Base-by-base conservation (phyloP, 2,329 filamentous ascomycete genomes). In the Clathrospora elynae region DNA sequence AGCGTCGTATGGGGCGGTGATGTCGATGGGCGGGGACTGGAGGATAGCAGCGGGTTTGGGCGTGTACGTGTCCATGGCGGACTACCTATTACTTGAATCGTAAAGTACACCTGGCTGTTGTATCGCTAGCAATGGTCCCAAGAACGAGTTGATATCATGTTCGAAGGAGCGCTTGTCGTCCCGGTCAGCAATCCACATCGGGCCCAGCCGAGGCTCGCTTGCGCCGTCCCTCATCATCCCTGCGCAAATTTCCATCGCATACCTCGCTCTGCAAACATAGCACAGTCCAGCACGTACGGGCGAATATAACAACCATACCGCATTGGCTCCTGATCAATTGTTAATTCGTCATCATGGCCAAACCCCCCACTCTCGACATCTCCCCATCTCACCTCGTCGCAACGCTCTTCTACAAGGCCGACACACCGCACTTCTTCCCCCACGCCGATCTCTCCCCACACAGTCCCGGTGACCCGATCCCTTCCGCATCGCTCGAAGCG, bases 371-470 rank as follows among this genome's bases (percentile, higher is more conserved):
- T 22, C 49, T 56, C 43, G 45, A 58, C 32, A 42, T 62, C 18
- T 51, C 55, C 6, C 33, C 55, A 31, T 42, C 47, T 10, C 61
- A 62, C 45, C 42, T 71, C 20, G 59, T 69, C 45, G 66, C 67
- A 16, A 71, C 68, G 6, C 62, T 71, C 50, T 71, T 71, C 58
- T 68, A 69, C 62, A 66, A 66, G 38, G 43, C 64, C 33, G 58
- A 64, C 38, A 52, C 58, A 4, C 63, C 56, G 14, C 57, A 66
- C 52, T 55, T 73, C 30, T 71, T 75, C 61, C 64, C 73, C 22
- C 77, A 79, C 50, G 73, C 76, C 39, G 76, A 78, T 52, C 67
- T 72, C 18, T 71, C 74, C 0, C 66, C 69, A 11, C 66, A 69
- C 39, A 65, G 49, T 24, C 62, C 61, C 8, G 44, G 42, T 46